phyloP scores from a whole-genome alignment of 1,139 yeast species.

The Schizosaccharomyces versatilis region DNA sequence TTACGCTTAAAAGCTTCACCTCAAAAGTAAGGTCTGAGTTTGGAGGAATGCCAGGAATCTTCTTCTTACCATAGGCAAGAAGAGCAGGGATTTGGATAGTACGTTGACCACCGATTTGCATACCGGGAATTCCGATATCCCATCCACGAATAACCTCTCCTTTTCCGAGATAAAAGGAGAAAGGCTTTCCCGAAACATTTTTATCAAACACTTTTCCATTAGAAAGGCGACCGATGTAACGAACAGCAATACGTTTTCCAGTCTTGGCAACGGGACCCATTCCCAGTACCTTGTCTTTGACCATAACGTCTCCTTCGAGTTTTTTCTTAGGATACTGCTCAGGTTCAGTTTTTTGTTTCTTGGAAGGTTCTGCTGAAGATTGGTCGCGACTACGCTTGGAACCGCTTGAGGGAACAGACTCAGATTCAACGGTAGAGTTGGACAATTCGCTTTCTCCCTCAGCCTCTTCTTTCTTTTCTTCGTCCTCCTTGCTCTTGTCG shows the following conservation, averaged over 20 bases:
- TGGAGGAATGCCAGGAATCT: slow-evolving; percentile 82
- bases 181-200: slow-evolving; percentile 93
- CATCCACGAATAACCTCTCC: slow-evolving; percentile 98
- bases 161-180: slow-evolving; percentile 69
- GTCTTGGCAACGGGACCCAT: slow-evolving; percentile 64
- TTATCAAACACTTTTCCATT: slow-evolving; percentile 93
- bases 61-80: slow-evolving; percentile 84
- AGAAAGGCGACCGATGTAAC: slow-evolving; percentile 86
- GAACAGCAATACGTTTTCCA: slow-evolving; percentile 80
- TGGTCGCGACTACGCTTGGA: background rate
- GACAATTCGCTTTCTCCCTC: slow-evolving; percentile 15
- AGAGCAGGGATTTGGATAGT: slow-evolving; percentile 88
- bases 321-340: slow-evolving; percentile 90
- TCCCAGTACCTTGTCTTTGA: slow-evolving; percentile 36
- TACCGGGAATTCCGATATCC: slow-evolving; percentile 95
- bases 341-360: slow-evolving; percentile 66
- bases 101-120: slow-evolving; percentile 98
- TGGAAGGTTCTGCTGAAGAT: slow-evolving; percentile 13
- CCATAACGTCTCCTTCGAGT: background rate
- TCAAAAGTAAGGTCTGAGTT: slow-evolving; percentile 90
- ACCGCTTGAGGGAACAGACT: slow-evolving; percentile 49
- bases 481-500: background rate
- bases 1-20: slow-evolving; percentile 67
- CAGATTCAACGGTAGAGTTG: slow-evolving; percentile 18
- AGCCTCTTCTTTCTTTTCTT: slow-evolving; percentile 4